Percentiles rank a stretch among this genome's conserved stretches.
These are phyloP conservation scores for Ophiostoma fasciatum DNA, from an alignment of 2,329 filamentous ascomycete genomes.

Conservation along the genomic window DNA sequence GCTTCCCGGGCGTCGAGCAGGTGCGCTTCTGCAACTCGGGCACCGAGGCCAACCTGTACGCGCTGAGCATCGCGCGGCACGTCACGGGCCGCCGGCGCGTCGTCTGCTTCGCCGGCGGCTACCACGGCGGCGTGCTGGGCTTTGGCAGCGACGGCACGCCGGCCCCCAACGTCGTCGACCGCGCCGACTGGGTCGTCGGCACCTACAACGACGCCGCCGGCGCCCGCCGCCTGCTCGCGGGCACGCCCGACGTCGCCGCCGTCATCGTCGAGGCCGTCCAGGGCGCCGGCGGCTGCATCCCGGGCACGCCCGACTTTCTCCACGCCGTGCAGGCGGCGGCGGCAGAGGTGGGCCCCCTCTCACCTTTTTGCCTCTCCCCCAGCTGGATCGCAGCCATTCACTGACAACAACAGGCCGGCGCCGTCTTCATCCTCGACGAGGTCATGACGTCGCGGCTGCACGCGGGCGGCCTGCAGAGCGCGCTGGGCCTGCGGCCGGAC, in stretches of 20 bases:
- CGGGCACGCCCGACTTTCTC: constrained; percentile 36
- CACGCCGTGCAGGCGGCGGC: constrained; percentile 31
- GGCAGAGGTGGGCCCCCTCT: too few species aligned
- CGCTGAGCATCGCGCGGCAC: constrained; percentile 34
- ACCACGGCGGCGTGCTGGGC: constrained; percentile 32
- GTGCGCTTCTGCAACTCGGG: constrained; percentile 50
- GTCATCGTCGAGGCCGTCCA: constrained; percentile 52
- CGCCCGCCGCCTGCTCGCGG: constrained; percentile 26
- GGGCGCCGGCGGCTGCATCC: constrained; percentile 41
- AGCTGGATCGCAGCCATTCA: too few species aligned
- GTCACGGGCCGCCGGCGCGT: constrained; percentile 29
- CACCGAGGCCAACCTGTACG: constrained; percentile 47
- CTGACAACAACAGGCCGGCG: too few species aligned
- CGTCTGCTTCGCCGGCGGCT: constrained; percentile 34
- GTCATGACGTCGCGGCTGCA: constrained; percentile 51
- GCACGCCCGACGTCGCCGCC: constrained; percentile 32
- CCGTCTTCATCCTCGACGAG: constrained; percentile 48
- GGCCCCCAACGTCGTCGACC: too few species aligned
- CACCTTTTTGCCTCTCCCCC: too few species aligned
- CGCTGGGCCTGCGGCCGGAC: constrained; percentile 46
- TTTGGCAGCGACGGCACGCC: constrained; percentile 18
- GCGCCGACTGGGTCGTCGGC: constrained; percentile 44
- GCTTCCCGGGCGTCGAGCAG: constrained; percentile 36
- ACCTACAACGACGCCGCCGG: constrained; percentile 43
- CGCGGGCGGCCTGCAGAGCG: constrained; percentile 34